Evolutionary conservation across 2,329 filamentous ascomycete species (phyloP), one percentile per base, ranked within the genome.

Genomic region (Colletotrichum magnum): DNA sequence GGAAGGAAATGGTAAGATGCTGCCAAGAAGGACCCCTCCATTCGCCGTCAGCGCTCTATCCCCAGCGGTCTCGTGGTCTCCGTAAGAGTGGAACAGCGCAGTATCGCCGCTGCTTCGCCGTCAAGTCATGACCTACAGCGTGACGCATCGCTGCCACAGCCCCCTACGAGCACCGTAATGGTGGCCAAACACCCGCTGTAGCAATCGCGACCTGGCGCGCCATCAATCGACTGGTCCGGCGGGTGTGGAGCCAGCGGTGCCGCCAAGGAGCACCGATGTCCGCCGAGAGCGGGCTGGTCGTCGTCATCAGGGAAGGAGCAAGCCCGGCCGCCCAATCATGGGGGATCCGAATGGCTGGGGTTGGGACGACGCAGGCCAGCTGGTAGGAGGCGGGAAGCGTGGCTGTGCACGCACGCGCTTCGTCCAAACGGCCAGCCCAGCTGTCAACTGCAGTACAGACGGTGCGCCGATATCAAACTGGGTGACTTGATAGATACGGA

Each of bases 231-330:
- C 28, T 48, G n/a, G 65, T 32, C 65, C 65, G 61, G 54, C 32
- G 32, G 52, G 15, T 64, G 66, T 65, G 66, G 66, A 45, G 56
- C 64, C 67, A 69, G 61, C 67, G 67, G 56, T 63, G 67, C 67
- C 62, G 67, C 67, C 62, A 69, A 69, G 67, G 45, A 61, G 24
- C 62, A 65, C 67, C 51, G 62, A 57, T 61, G 62, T 53, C 67
- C 67, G 62, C 62, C 67, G 56, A 69, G 62, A 66, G 67, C 63
- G 67, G 67, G 51, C 63, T 51, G 56, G 63, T 67, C 62, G 67
- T 69, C 67, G 63, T 67, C 57, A 69, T 61, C 67, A 69, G 50
- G 62, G 36, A 52, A 52, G 51, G 56, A 67, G 50, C n/a, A 16
- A 60, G 21, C 43, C 47, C 62, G 36, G 43, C 21, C 51, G 51